phyloP scores from a whole-genome alignment of 163 green algal species.

The Trebouxiophyceae sp. region DNA sequence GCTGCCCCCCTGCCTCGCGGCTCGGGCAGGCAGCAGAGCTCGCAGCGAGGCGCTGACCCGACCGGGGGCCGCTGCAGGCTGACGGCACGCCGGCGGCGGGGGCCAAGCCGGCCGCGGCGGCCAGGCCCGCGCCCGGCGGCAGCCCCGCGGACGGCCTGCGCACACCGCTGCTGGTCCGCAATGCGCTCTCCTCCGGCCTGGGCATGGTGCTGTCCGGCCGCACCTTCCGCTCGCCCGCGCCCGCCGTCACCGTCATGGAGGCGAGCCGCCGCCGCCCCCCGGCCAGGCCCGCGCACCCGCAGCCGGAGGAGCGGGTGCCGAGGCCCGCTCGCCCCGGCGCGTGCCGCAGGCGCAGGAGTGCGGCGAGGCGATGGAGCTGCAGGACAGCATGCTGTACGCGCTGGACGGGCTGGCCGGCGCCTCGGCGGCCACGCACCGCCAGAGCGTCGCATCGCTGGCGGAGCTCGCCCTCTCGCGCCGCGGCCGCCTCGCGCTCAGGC shows the following conservation, averaged over 20 bases:
- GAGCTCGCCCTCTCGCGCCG: slow-evolving; percentile 15
- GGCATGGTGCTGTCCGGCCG: neutral
- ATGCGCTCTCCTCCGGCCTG: neutral
- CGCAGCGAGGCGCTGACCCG: no score
- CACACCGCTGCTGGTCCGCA: neutral
- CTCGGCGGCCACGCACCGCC: neutral
- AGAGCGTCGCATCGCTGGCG: slow-evolving; percentile 20
- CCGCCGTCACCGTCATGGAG: slow-evolving; percentile 5
- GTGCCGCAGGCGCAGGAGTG: slow-evolving; percentile 32
- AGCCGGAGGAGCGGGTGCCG: slow-evolving; percentile 33
- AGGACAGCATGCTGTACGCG: slow-evolving; percentile 30
- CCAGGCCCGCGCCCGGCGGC: no score
- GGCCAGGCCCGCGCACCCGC: slow-evolving; percentile 9
- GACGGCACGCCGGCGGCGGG: no score
- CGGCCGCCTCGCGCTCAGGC: slow-evolving; percentile 24
- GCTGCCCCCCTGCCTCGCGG: no score
- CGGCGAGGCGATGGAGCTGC: slow-evolving; percentile 26
- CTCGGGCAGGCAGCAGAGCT: no score
- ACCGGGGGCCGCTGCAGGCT: no score
- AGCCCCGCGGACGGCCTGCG: neutral
- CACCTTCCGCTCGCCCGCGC: neutral
- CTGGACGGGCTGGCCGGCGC: slow-evolving; percentile 26
- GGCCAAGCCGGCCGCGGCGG: no score
- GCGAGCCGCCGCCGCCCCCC: neutral
- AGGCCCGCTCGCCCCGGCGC: neutral